Conservation (phyloP, 2,329 filamentous ascomycete species). For the Aspergillus sp. region DNA sequence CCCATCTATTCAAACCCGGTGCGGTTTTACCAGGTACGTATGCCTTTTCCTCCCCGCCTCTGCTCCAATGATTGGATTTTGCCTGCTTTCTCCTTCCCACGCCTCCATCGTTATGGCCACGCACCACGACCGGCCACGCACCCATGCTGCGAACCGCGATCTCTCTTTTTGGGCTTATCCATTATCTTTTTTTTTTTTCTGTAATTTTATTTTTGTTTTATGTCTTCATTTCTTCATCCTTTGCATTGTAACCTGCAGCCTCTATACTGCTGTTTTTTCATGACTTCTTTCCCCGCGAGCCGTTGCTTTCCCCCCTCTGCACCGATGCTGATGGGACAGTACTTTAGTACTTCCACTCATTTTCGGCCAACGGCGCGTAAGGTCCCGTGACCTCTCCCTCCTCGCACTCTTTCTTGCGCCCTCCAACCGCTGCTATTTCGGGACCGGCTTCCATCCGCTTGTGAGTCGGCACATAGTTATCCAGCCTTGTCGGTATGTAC, state of each 20-base stretch:
- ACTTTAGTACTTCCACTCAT: constrained; percentile 3
- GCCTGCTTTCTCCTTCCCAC: constrained; percentile 15
- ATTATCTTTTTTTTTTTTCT: constrained; percentile 11
- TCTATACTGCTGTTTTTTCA: neutral
- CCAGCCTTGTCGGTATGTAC: constrained; percentile 45
- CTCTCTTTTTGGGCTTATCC: constrained; percentile 22
- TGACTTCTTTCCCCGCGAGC: neutral
- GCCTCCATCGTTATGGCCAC: constrained; percentile 25
- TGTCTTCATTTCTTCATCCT: constrained; percentile 4
- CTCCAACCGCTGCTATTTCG: constrained; percentile 38
- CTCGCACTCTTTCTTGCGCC: constrained; percentile 22
- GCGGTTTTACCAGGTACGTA: constrained; percentile 22
- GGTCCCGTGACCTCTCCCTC: constrained; percentile 29
- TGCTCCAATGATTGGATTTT: constrained; percentile 16
- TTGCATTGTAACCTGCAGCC: no score
- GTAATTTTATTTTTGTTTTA: constrained; percentile 11
- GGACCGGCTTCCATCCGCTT: constrained; percentile 37
- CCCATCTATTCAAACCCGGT: constrained; percentile 18
- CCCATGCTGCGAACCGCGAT: neutral
- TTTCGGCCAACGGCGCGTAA: constrained; percentile 17
- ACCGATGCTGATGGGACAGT: constrained; percentile 14
- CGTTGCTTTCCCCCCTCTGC: neutral
- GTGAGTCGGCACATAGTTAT: constrained; percentile 39
- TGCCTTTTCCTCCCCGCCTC: constrained; percentile 17
- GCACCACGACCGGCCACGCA: constrained; percentile 24